Conservation (phyloP, 2,329 filamentous ascomycete species). For the Coniochaeta sp. region DNA sequence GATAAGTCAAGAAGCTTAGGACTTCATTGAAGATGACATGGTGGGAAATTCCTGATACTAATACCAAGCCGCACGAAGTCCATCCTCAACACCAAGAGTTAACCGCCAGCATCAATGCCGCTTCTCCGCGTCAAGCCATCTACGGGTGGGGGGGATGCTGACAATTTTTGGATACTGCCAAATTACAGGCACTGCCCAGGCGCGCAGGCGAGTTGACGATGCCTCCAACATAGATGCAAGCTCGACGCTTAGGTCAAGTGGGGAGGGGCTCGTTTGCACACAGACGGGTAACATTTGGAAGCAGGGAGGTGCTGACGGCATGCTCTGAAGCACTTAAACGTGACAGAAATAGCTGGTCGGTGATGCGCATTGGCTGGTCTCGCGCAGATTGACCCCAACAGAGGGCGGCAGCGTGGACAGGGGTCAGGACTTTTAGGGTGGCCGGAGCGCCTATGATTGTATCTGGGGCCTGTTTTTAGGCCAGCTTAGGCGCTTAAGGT, state of each 20-base stretch:
- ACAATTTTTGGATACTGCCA: neutral
- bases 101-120: neutral
- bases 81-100: neutral
- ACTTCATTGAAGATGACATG: neutral
- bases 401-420: neutral
- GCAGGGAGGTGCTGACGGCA: neutral
- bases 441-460: neutral
- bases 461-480: neutral
- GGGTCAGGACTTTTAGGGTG: neutral
- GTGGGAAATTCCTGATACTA: neutral
- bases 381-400: neutral
- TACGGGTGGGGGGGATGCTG: neutral
- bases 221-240: neutral
- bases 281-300: neutral
- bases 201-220: neutral
- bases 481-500: neutral
- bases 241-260: neutral
- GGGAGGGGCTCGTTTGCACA: neutral
- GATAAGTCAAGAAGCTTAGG: neutral
- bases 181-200: neutral
- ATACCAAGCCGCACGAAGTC: neutral
- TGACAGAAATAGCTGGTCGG: slow-evolving; percentile 2
- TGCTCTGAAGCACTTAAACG: neutral
- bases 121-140: neutral
- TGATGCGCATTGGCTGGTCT: slow-evolving; percentile 1